These are phyloP conservation scores for Aulographum hederae DNA, from an alignment of 2,329 filamentous ascomycete genomes.

Conservation along the genomic window DNA sequence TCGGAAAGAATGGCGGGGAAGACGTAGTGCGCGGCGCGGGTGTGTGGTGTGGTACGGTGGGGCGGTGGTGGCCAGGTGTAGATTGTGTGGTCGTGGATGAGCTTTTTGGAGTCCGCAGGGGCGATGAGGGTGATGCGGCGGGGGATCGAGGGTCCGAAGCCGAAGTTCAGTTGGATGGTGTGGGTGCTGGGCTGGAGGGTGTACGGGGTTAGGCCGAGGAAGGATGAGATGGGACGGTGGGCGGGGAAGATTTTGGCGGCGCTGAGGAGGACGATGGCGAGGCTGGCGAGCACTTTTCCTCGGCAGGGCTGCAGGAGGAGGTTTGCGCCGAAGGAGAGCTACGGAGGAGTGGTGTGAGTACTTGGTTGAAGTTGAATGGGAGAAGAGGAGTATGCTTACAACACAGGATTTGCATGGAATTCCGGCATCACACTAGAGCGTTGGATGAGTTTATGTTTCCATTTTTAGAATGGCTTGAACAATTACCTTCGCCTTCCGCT, in stretches of 20 bases:
- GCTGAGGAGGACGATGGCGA: conserved; percentile 6
- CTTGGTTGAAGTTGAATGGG: too few relatives aligned
- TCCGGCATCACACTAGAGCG: conserved; percentile 16
- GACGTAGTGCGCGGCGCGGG: conserved; percentile 11
- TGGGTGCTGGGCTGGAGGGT: background rate
- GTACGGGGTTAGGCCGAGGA: background rate
- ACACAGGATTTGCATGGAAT: conserved; percentile 20
- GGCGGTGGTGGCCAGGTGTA: conserved; percentile 17
- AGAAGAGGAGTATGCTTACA: too few relatives aligned
- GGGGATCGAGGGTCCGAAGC: conserved; percentile 2
- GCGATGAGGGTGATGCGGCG: background rate
- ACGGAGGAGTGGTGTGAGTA: too few relatives aligned
- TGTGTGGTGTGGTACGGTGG: conserved; percentile 3
- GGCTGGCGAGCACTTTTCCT: conserved; percentile 12
- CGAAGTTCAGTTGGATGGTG: conserved; percentile 4
- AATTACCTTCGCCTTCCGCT: conserved; percentile 3
- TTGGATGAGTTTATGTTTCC: background rate
- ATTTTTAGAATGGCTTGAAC: background rate
- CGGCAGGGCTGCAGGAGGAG: conserved; percentile 18
- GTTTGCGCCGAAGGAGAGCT: conserved; percentile 18
- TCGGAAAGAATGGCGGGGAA: conserved; percentile 16
- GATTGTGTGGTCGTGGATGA: conserved; percentile 16
- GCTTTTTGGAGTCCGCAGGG: conserved; percentile 1
- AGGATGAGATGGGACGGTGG: background rate
- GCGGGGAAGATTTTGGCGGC: conserved; percentile 2